A percentile compares a stretch with the other conserved stretches of the same genome.
Evolutionary conservation across 208 protist species (phyloP).

Genomic region (Trypanosoma cruzi): DNA sequence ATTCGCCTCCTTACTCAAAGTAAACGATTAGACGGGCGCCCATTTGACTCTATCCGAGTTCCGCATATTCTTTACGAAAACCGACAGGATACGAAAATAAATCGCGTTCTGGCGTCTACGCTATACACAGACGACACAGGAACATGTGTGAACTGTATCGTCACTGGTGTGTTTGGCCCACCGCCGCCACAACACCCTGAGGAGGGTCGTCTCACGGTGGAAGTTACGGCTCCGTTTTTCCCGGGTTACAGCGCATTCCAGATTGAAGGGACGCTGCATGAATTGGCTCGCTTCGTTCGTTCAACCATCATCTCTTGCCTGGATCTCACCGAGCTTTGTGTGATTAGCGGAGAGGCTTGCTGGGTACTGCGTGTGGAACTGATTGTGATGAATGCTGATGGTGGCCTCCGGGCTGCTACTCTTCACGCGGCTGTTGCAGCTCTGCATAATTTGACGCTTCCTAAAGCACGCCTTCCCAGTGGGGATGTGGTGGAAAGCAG

Average conservation of each 20-base stretch:
- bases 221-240: conserved; percentile 70
- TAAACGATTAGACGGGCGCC: conserved; percentile 59
- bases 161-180: conserved; percentile 77
- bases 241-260: conserved; percentile 24
- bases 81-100: not conserved
- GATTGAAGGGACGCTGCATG: conserved; percentile 58
- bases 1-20: conserved; percentile 38
- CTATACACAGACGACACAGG: conserved; percentile 79
- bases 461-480: conserved; percentile 71
- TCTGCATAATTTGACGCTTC: conserved; percentile 57
- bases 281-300: conserved; percentile 71
- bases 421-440: conserved; percentile 76
- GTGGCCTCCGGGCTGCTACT: conserved; percentile 56
- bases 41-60: conserved; percentile 40
- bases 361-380: conserved; percentile 80
- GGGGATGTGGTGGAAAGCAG: conserved; percentile 60
- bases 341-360: conserved; percentile 77
- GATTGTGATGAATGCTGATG: conserved; percentile 76
- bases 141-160: conserved; percentile 54
- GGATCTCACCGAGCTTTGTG: conserved; percentile 51
- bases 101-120: conserved; percentile 55
- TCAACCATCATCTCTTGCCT: conserved; percentile 56
- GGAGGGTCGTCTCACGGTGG: conserved; percentile 71
- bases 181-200: conserved; percentile 47
- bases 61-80: conserved; percentile 60